Conservation (phyloP, 2,329 filamentous ascomycete species). For the Myrmaecium sp. region DNA sequence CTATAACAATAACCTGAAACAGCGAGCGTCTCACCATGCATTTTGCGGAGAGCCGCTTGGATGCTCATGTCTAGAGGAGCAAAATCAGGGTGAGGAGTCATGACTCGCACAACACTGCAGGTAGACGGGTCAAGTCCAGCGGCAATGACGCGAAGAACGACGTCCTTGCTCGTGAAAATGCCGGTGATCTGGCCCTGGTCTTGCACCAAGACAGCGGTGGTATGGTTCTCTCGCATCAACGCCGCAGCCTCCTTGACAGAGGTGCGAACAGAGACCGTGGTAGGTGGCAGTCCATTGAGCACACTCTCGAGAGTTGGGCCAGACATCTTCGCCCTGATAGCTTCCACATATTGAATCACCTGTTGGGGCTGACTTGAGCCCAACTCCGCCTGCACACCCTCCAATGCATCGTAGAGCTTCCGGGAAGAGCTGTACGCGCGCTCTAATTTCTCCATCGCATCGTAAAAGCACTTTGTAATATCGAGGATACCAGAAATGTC, state of each 20-base stretch:
- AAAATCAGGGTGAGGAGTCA: constrained; percentile 98
- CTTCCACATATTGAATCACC: constrained; percentile 98
- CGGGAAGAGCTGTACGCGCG: constrained; percentile 95
- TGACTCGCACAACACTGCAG: constrained; percentile 95
- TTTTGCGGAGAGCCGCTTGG: constrained; percentile 92
- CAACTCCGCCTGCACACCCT: constrained; percentile 93
- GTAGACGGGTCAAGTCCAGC: constrained; percentile 84
- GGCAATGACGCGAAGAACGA: constrained; percentile 92
- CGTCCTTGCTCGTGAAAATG: constrained; percentile 99
- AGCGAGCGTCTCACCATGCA: constrained; percentile 72
- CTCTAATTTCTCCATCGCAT: constrained; percentile 99
- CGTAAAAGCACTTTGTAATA: constrained; percentile 99
- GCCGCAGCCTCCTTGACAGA: constrained; percentile 91
- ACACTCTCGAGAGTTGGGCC: constrained; percentile 92
- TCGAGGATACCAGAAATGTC: constrained; percentile 96
- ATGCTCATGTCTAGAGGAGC: constrained; percentile 98
- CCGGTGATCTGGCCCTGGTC: constrained; percentile 95
- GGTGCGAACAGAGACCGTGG: constrained; percentile 86
- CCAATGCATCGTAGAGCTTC: constrained; percentile 90
- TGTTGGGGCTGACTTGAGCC: constrained; percentile 93
- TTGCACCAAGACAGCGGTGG: constrained; percentile 87
- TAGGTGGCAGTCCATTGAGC: constrained; percentile 76
- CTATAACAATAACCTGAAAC: background rate
- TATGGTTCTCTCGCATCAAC: constrained; percentile 98
- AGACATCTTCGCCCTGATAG: constrained; percentile 89